Conservation (phyloP, 164 flowering plant genomes). For the Macadamia tetraphylla region DNA sequence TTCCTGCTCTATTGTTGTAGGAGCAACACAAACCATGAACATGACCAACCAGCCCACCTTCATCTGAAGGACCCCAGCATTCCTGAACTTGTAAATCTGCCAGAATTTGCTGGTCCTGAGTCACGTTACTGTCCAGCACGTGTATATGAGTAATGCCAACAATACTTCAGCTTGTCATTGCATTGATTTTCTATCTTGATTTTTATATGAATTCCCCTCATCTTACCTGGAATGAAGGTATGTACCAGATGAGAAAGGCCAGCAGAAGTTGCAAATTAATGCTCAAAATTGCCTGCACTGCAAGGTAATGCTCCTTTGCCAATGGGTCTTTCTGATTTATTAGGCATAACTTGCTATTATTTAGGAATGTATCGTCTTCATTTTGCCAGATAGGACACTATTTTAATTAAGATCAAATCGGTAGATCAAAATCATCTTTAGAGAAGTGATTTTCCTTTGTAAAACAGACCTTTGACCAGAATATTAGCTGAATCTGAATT, state of each 20-base stretch:
- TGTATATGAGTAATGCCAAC: conserved; percentile 76
- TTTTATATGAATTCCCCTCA: not conserved
- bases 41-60: conserved; percentile 93
- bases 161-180: conserved; percentile 9
- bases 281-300: conserved; percentile 98
- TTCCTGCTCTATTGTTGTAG: conserved; percentile 27
- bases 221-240: conserved; percentile 39
- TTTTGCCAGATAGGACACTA: no score
- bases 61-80: conserved; percentile 62
- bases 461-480: no score
- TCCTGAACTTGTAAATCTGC: conserved; percentile 73
- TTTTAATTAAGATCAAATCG: no score
- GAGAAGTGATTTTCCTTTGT: no score
- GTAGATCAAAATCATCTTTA: no score
- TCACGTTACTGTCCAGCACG: conserved; percentile 96
- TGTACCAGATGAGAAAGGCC: conserved; percentile 52
- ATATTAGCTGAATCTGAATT: no score
- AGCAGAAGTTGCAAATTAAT: conserved; percentile 75
- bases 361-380: not conserved
- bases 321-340: no score
- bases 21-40: conserved; percentile 97
- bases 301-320: conserved; percentile 47
- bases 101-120: conserved; percentile 83
- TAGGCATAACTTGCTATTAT: no score
- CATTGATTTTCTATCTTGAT: not conserved